phyloP scores from a whole-genome alignment of 2,329 filamentous ascomycete species.

The Microcyclosporella mali region DNA sequence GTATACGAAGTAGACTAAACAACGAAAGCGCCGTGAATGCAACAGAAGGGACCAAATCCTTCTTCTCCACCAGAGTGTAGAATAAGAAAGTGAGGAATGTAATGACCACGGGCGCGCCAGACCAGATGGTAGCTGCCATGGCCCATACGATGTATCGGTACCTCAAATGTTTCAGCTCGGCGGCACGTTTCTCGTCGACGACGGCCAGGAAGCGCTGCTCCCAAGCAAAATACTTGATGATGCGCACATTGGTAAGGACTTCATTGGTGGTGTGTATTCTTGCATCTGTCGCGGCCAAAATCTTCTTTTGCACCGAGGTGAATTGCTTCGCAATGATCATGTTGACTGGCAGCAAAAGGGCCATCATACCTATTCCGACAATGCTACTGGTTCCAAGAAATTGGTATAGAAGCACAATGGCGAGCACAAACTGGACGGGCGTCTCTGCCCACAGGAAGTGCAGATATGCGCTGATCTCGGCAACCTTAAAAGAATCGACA shows the following conservation, averaged over 20 bases:
- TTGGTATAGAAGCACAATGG: slow-evolving; percentile 74
- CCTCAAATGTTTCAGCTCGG: slow-evolving; percentile 72
- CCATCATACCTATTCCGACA: slow-evolving; percentile 86
- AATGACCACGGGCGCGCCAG: slow-evolving; percentile 88
- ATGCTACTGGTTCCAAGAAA: slow-evolving; percentile 92
- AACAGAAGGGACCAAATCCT: slow-evolving; percentile 81
- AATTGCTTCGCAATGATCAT: slow-evolving; percentile 83
- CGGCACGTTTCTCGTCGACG: slow-evolving; percentile 79
- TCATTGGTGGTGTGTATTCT: slow-evolving; percentile 96
- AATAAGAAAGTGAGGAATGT: slow-evolving; percentile 94
- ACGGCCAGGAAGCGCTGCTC: slow-evolving; percentile 81
- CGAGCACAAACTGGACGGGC: slow-evolving; percentile 78
- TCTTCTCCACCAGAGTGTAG: slow-evolving; percentile 84
- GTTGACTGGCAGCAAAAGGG: slow-evolving; percentile 81
- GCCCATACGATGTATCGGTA: slow-evolving; percentile 88
- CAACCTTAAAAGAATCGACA: slow-evolving; percentile 97
- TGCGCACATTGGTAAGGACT: slow-evolving; percentile 91
- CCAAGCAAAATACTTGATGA: slow-evolving; percentile 99
- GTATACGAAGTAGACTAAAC: slow-evolving; percentile 87
- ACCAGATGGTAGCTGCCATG: slow-evolving; percentile 88
- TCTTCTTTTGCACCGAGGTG: slow-evolving; percentile 77
- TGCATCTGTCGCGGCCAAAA: slow-evolving; percentile 88
- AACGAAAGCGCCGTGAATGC: slow-evolving; percentile 95
- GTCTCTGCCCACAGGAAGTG: slow-evolving; percentile 93
- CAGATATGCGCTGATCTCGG: slow-evolving; percentile 87